Evolutionary conservation across 768 basidiomycete species (phyloP), one percentile per base, ranked within the genome.

Genomic region (Boletus huronensis): DNA sequence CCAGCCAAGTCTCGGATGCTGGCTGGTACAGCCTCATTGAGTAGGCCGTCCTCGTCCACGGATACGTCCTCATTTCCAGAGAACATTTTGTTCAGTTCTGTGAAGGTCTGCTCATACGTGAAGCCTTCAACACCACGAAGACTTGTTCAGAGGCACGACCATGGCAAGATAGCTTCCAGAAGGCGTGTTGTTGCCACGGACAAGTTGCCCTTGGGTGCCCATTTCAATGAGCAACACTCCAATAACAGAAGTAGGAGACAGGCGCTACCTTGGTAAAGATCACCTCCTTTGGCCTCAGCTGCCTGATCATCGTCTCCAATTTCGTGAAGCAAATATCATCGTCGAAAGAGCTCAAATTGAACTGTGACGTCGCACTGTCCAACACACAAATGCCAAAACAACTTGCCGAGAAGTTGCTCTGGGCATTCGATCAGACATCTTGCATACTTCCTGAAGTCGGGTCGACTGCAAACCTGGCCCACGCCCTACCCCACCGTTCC

Each of bases 291-390:
- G 91, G 91, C 36, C 93, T 77, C 51, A 98, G 74, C 68, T 96
- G 94, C 58, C 96, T 79, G 74, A 98, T 82, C 62, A 97, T 75
- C 0, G 97, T 99, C 74, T 98, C 97, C 54, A 99, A 72, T 68
- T 85, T 88, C 5, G 97, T 98, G 32, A 93, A 81, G 65, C 90
- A 95, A 13, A 92, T 79, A 67, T 99, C 97, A 62, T 99, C 97
- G 54, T 88, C 83, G 69, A 98, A 97, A 1, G 81, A 77, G 52
- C 90, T 89, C 64, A 99, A 67, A 65, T 93, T 87, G 77, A 99
- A 98, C 68, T 96, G 90, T 42, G 93, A 95, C 0, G 97, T 99
- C 3, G 97, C 82, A 55, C 93, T 95, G 68, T 99, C 97, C 62
- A 98, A 72, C 9, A 94, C 85, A 65, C 92, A 96, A 39, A 98